A percentile compares a stretch with the other conserved stretches of the same genome.
Conservation (phyloP, 2,329 filamentous ascomycete genomes). For the Ceratocystis lukuohia region DNA sequence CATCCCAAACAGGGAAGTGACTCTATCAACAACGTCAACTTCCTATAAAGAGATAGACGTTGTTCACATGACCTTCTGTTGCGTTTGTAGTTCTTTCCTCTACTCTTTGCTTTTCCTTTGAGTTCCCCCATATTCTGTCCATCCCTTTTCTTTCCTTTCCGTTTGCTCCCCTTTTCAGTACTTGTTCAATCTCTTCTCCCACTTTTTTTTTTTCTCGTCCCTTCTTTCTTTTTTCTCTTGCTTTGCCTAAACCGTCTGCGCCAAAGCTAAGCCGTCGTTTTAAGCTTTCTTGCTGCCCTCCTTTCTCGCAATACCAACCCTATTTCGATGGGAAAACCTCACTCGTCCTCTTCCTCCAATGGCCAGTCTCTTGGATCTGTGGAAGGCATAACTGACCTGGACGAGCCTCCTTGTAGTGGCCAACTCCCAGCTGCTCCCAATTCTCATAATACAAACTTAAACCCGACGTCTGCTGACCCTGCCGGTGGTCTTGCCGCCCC, state of each 20-base stretch:
- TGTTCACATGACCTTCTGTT: neutral
- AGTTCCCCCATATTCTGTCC: neutral
- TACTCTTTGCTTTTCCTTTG: neutral
- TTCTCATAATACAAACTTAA: neutral
- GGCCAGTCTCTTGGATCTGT: constrained; percentile 21
- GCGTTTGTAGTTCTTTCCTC: neutral
- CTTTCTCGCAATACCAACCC: constrained; percentile 11
- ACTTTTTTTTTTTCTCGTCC: neutral
- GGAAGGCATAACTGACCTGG: constrained; percentile 21
- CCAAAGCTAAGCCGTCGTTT: neutral
- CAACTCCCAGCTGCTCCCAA: constrained; percentile 13
- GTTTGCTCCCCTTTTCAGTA: neutral
- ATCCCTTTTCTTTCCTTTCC: neutral
- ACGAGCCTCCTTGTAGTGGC: constrained; percentile 21
- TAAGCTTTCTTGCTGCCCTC: constrained; percentile 9
- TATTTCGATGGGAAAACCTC: constrained; percentile 22
- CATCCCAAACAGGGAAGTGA: neutral
- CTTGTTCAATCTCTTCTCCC: neutral
- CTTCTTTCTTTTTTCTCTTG: neutral
- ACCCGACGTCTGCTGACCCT: neutral
- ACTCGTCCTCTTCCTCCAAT: constrained; percentile 20
- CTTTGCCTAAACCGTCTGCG: neutral
- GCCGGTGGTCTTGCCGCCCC: neutral
- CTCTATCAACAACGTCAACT: neutral
- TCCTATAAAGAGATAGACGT: constrained; percentile 2